phyloP scores from a whole-genome alignment of 1,139 yeast genomes.

The Saccharomyces uvarum region DNA sequence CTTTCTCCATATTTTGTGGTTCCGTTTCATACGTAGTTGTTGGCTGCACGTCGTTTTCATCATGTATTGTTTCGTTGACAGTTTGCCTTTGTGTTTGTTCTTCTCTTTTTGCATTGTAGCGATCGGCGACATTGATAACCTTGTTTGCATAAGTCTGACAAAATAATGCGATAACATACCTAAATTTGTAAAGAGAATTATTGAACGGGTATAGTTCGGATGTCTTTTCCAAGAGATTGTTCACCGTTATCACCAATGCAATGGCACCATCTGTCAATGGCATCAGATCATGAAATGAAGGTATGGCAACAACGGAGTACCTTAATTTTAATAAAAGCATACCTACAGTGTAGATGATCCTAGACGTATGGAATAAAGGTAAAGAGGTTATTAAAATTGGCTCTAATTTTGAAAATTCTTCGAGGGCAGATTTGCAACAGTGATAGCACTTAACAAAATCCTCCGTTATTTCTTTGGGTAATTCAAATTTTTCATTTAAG shows the following conservation, averaged over 20 bases:
- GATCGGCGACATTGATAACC: conserved; percentile 28
- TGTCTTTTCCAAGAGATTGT: conserved; percentile 29
- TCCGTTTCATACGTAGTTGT: not conserved
- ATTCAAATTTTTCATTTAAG: conserved; percentile 5
- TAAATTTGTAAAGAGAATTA: conserved; percentile 45
- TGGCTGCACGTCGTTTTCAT: not conserved
- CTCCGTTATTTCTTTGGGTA: conserved; percentile 32
- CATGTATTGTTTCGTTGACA: not conserved
- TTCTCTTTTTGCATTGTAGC: not conserved
- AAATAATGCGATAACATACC: conserved; percentile 49
- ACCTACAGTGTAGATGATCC: conserved; percentile 64
- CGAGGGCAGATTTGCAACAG: conserved; percentile 48
- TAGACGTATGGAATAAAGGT: conserved; percentile 56
- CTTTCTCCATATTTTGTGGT: not conserved
- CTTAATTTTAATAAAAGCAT: conserved; percentile 50
- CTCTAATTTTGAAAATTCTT: conserved; percentile 41
- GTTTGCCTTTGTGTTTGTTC: not conserved
- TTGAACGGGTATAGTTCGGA: conserved; percentile 38
- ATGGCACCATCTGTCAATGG: conserved; percentile 47
- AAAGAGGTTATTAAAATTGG: conserved; percentile 43
- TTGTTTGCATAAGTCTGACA: conserved; percentile 55
- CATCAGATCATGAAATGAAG: conserved; percentile 41
- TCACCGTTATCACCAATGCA: conserved; percentile 38
- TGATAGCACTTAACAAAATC: conserved; percentile 46
- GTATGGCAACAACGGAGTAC: conserved; percentile 47